Conservation (phyloP, 75 land plant species). For the Chamaecyparis obtusa region DNA sequence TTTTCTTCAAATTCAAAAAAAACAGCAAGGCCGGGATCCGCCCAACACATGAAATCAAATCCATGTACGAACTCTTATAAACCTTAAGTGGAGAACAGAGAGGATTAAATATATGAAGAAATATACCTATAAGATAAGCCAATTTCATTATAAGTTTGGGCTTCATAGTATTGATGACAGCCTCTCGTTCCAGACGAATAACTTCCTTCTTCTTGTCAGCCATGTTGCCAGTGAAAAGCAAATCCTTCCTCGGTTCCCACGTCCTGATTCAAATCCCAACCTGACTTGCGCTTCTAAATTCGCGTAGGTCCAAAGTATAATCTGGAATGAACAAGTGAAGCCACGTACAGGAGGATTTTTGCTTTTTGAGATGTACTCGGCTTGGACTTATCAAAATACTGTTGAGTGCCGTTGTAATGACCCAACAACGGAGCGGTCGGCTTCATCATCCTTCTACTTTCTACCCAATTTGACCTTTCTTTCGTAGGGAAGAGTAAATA, state of each 20-base stretch:
- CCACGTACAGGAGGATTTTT: no score
- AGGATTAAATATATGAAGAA: background rate
- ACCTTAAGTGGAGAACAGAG: background rate
- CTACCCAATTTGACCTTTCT: no score
- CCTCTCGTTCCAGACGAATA: constrained; percentile 76
- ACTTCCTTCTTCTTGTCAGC: constrained; percentile 51
- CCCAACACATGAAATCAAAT: background rate
- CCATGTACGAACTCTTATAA: background rate
- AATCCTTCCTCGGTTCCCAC: background rate
- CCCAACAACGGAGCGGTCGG: no score
- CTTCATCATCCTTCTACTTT: no score
- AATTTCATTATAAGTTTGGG: constrained; percentile 68
- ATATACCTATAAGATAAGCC: constrained; percentile 38
- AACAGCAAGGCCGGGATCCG: background rate
- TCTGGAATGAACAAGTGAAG: no score
- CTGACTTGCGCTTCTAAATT: no score
- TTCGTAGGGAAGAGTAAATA: no score
- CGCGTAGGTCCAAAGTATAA: no score
- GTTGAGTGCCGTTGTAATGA: no score
- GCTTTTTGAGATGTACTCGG: no score
- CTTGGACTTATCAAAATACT: no score
- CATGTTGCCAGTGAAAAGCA: background rate
- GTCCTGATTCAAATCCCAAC: no score
- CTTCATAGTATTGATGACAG: constrained; percentile 78
- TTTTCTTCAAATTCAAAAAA: background rate